Conservation (phyloP, 495 filamentous ascomycete genomes). For the Parmelia sp. region DNA sequence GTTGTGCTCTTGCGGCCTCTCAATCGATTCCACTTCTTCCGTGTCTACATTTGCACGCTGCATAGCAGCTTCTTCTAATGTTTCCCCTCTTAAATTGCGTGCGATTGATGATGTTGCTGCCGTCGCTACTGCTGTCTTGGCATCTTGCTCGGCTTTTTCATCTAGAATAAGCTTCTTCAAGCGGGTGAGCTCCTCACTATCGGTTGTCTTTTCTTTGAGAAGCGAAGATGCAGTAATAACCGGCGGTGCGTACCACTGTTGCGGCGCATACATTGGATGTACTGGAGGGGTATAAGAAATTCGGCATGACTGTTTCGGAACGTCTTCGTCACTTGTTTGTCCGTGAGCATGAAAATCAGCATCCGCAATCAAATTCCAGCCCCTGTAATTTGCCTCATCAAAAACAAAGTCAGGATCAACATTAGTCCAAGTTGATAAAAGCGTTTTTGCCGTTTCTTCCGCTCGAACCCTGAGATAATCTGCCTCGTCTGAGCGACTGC, state of each 20-base stretch:
- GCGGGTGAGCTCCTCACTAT: background rate
- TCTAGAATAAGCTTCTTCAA: conserved; percentile 5
- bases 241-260: background rate
- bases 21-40: background rate
- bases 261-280: background rate
- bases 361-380: background rate
- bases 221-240: background rate
- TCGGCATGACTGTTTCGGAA: background rate
- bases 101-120: background rate
- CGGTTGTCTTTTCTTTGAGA: background rate
- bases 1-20: background rate
- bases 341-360: background rate
- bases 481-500: background rate
- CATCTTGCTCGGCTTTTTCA: background rate
- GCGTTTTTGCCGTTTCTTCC: conserved; percentile 4
- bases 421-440: conserved; percentile 2
- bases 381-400: background rate
- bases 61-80: background rate
- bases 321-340: background rate
- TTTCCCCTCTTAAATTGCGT: background rate
- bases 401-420: background rate
- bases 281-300: background rate
- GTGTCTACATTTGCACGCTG: background rate
- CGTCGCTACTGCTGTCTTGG: background rate
- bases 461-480: background rate